Conservation (phyloP, 257 asterid genomes). For the Solanum pimpinellifolium region DNA sequence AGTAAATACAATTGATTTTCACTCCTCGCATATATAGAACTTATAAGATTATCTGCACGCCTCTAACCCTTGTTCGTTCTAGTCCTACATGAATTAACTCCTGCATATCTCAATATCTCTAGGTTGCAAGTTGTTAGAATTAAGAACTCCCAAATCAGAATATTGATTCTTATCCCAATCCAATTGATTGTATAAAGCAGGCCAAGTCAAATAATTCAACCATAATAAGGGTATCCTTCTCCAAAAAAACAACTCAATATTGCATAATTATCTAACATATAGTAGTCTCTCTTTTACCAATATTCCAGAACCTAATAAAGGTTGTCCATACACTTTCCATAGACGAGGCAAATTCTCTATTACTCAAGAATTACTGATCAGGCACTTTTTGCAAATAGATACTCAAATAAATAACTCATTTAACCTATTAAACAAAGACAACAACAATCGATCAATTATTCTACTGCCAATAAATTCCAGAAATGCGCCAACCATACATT, state of each 20-base stretch:
- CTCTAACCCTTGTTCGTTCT: not conserved
- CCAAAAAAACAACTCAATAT: not conserved
- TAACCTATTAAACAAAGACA: not conserved
- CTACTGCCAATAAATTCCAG: not conserved
- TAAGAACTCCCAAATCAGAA: not conserved
- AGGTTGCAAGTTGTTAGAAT: not conserved
- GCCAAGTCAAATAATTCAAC: not conserved
- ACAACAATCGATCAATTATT: not conserved
- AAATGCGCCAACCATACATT: not conserved
- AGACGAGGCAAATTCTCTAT: not conserved
- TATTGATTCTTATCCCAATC: not conserved
- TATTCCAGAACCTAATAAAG: not conserved
- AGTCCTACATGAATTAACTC: not conserved
- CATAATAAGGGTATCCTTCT: not conserved
- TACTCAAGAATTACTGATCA: too few relatives aligned
- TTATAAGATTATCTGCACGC: not conserved
- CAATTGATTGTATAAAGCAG: too few relatives aligned
- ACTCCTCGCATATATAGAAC: too few relatives aligned
- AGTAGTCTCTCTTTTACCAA: not conserved
- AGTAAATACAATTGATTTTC: not conserved
- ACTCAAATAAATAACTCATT: not conserved
- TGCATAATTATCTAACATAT: not conserved
- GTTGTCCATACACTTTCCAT: not conserved
- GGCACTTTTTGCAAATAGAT: not conserved
- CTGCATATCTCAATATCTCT: not conserved